These are phyloP conservation scores for Ilex paraguariensis DNA, from an alignment of 305 asterid genomes.

Conservation along the genomic window DNA sequence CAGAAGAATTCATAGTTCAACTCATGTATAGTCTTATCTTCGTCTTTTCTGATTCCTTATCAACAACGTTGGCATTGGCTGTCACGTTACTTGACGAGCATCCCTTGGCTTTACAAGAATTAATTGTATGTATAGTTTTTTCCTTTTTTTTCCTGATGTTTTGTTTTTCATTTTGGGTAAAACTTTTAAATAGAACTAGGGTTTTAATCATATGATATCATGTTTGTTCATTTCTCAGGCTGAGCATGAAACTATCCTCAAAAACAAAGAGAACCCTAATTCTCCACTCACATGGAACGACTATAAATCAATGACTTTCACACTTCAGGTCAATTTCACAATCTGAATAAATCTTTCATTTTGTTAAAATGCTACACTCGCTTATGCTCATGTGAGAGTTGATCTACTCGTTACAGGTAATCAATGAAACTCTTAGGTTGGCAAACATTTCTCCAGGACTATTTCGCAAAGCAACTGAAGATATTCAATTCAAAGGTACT, in stretches of 20 bases:
- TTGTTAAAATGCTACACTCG: not conserved
- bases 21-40: not conserved
- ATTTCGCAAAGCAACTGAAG: slow-evolving; percentile 1
- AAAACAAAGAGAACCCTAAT: not conserved
- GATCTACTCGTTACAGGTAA: not conserved
- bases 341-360: not conserved
- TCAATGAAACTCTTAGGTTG: slow-evolving; percentile 9
- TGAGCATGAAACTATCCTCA: slow-evolving; percentile 5
- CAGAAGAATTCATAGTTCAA: slow-evolving; percentile 9
- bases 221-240: not conserved
- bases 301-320: slow-evolving; percentile 8
- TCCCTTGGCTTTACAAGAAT: not conserved
- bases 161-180: too few relatives aligned
- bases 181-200: too few relatives aligned
- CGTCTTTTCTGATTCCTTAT: slow-evolving; percentile 1
- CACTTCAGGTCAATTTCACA: not conserved
- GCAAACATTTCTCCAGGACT: slow-evolving; percentile 3
- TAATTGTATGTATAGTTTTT: not conserved
- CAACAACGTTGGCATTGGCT: not conserved
- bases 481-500: slow-evolving; percentile 5
- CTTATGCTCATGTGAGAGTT: not conserved
- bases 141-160: too few relatives aligned
- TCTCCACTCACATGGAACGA: slow-evolving; percentile 9
- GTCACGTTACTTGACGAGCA: not conserved
- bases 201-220: not conserved